Percentiles rank a stretch among this genome's conserved stretches.
These are phyloP conservation scores for Aureobasidium leucospermi DNA, from an alignment of 2,329 filamentous ascomycete species.

Conservation along the genomic window DNA sequence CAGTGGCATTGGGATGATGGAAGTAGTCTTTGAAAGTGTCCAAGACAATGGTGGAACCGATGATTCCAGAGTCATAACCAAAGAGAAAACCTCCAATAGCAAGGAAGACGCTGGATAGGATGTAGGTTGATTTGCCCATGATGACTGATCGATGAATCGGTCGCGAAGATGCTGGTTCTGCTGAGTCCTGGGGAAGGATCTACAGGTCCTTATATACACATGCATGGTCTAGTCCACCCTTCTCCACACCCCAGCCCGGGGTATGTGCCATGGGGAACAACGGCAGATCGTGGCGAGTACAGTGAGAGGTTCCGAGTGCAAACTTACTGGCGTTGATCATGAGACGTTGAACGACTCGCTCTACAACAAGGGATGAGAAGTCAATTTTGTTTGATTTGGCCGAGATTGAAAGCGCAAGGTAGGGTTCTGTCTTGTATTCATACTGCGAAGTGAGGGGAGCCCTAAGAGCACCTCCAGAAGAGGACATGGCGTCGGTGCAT, in stretches of 20 bases:
- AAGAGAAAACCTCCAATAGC: slow-evolving; percentile 22
- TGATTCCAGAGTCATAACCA: slow-evolving; percentile 29
- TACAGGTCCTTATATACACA: neutral
- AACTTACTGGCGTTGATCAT: neutral
- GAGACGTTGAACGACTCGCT: neutral
- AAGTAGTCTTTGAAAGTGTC: too few relatives aligned
- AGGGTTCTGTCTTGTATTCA: neutral
- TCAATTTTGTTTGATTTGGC: too few relatives aligned
- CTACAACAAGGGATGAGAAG: neutral
- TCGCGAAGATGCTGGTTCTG: neutral
- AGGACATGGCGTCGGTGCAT: slow-evolving; percentile 2
- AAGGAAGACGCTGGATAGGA: slow-evolving; percentile 12
- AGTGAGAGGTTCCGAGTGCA: neutral
- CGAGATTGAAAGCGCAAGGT: too few relatives aligned
- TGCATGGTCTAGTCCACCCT: neutral
- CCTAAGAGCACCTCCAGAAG: neutral
- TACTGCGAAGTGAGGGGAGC: neutral
- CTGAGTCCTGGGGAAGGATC: neutral
- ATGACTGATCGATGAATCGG: neutral
- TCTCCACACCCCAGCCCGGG: neutral
- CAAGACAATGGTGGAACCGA: too few relatives aligned
- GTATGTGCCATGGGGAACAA: neutral
- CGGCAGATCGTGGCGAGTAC: too few relatives aligned
- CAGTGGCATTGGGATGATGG: too few relatives aligned
- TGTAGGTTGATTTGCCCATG: slow-evolving; percentile 14